These are phyloP conservation scores for Tuber indicum DNA, from an alignment of 495 filamentous ascomycete genomes.

Conservation along the genomic window DNA sequence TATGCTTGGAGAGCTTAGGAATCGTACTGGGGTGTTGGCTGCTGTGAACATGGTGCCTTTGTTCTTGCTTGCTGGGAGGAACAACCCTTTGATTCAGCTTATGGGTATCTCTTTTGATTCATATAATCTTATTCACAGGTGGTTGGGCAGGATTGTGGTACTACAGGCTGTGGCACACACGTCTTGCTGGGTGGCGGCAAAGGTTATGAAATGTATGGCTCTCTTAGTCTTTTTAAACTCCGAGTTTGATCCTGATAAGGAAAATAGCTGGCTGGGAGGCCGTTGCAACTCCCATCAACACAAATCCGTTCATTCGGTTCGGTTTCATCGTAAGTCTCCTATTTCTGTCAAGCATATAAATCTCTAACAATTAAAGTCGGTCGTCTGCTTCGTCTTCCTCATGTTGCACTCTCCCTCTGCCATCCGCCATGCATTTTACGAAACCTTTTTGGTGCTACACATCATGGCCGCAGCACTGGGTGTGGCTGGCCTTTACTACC, in stretches of 20 bases:
- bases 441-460: slow-evolving; percentile 74
- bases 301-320: slow-evolving; percentile 45
- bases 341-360: slow-evolving; percentile 18
- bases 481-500: slow-evolving; percentile 62
- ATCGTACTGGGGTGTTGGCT: slow-evolving; percentile 75
- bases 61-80: slow-evolving; percentile 79
- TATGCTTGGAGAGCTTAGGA: slow-evolving; percentile 64
- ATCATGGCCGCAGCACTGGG: slow-evolving; percentile 60
- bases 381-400: slow-evolving; percentile 58
- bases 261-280: slow-evolving; percentile 46
- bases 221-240: neutral
- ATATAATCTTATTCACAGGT: slow-evolving; percentile 89
- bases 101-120: slow-evolving; percentile 91
- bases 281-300: slow-evolving; percentile 44
- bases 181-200: slow-evolving; percentile 51
- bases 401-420: slow-evolving; percentile 65
- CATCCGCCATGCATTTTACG: slow-evolving; percentile 83
- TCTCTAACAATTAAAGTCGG: slow-evolving; percentile 44
- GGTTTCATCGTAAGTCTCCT: slow-evolving; percentile 53
- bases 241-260: slow-evolving; percentile 10
- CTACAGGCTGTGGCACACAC: slow-evolving; percentile 72
- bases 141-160: slow-evolving; percentile 83
- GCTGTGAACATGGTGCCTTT: slow-evolving; percentile 87
- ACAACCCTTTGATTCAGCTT: slow-evolving; percentile 81
- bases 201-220: slow-evolving; percentile 25